Base-by-base conservation (phyloP, 2,329 filamentous ascomycete genomes). In the Talaromyces rugulosus region DNA sequence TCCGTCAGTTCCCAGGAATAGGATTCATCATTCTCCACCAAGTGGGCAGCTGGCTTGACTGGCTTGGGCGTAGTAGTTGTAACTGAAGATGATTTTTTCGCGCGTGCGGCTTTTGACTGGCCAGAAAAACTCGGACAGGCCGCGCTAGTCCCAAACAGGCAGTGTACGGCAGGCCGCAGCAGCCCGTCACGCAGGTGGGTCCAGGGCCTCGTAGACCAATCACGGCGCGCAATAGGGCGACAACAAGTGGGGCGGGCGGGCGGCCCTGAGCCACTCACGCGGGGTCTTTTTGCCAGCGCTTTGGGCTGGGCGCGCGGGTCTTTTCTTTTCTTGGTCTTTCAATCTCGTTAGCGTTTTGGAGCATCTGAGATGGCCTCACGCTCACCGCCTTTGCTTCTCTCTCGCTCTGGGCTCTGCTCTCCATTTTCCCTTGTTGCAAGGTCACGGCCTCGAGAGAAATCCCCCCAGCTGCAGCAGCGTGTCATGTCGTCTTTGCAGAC, bases 401-500 rank as follows among this genome's bases (percentile, higher is more conserved):
- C 67, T 66, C 63, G 64, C 44, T 47, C 44, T 47, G 44, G 44
- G 44, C 44, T 44, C 44, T 18, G 23, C 23, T 23, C 23, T 23
- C 23, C 62, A 63, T 64, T 68, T 65, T 64, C 65, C 64, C 58
- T 23, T 65, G 60, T 14, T 65, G 64, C 61, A 40, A 30, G 51
- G 42, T 31, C 65, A 66, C 44, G 16, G 58, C 63, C 65, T 60
- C 58, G 28, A 23, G 23, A 23, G 23, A 53, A n/a, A 27, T 27
- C 66, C 59, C 61, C 62, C 60, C 50, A 58, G 55, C 62, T 66
- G 65, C 69, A 68, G 63, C 67, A 71, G 71, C 70, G 70, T 76
- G 73, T 73, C 74, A 77, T 78, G 76, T 78, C 76, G 73, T 75
- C 72, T 68, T 78, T 76, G 72, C 76, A 77, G 75, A 77, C 76